Evolutionary conservation across 2,329 filamentous ascomycete species (phyloP).

Genomic region (Epichloe sp.): DNA sequence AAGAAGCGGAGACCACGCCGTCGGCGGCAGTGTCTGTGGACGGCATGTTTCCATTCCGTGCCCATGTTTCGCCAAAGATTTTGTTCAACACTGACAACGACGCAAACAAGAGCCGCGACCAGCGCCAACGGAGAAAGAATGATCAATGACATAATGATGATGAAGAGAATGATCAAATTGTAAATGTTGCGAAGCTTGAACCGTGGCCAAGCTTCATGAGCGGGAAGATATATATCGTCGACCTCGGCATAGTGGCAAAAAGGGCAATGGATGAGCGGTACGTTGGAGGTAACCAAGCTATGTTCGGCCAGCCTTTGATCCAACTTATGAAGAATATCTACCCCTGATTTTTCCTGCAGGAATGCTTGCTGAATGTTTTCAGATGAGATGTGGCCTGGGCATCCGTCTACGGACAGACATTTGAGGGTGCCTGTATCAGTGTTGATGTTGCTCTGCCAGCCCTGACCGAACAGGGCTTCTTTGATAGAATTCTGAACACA

Average conservation of each 20-base stretch:
- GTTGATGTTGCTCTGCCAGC: conserved; percentile 73
- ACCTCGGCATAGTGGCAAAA: conserved; percentile 88
- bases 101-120: conserved; percentile 30
- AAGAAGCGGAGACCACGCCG: conserved; percentile 63
- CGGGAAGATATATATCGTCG: conserved; percentile 59
- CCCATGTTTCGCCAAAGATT: conserved; percentile 28
- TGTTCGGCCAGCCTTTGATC: conserved; percentile 71
- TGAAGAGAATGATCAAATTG: conserved; percentile 35
- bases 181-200: conserved; percentile 39
- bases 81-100: conserved; percentile 29
- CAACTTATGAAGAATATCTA: conserved; percentile 60
- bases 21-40: conserved; percentile 55
- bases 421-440: conserved; percentile 58
- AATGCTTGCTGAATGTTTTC: conserved; percentile 63
- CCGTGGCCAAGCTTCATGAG: conserved; percentile 38
- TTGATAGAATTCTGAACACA: conserved; percentile 73
- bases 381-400: conserved; percentile 57
- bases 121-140: conserved; percentile 40
- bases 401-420: conserved; percentile 75
- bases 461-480: conserved; percentile 86
- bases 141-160: conserved; percentile 41
- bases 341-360: conserved; percentile 51
- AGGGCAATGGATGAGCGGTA: conserved; percentile 72
- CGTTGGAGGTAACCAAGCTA: conserved; percentile 54
- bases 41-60: conserved; percentile 41